Conservation (phyloP, 805 yeast species). For the Candida morakotiae region DNA sequence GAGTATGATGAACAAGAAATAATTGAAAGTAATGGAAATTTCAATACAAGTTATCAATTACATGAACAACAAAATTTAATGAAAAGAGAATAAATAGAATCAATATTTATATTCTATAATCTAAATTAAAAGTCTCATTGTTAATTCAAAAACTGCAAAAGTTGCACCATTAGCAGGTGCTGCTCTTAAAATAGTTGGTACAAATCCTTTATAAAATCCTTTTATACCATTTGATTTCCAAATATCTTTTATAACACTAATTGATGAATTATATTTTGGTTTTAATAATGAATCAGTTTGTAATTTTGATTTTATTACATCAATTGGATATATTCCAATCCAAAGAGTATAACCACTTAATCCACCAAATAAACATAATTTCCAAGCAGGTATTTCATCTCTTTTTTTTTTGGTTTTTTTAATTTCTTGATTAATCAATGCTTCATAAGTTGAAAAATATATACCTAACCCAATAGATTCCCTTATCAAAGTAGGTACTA, state of each 20-base stretch:
- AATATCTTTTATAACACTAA: constrained; percentile 57
- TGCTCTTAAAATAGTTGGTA: constrained; percentile 91
- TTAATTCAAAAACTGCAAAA: constrained; percentile 86
- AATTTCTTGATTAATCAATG: constrained; percentile 67
- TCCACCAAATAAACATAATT: constrained; percentile 84
- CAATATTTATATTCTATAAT: not conserved
- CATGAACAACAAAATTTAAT: constrained; percentile 4
- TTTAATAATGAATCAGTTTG: constrained; percentile 60
- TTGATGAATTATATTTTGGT: constrained; percentile 56
- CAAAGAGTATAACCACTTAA: constrained; percentile 88
- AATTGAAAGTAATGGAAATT: not conserved
- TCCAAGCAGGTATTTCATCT: constrained; percentile 81
- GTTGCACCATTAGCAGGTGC: constrained; percentile 99
- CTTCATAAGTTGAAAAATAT: constrained; percentile 89
- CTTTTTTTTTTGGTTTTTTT: constrained; percentile 43
- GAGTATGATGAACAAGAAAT: constrained; percentile 12
- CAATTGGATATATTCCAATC: constrained; percentile 82
- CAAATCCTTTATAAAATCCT: constrained; percentile 87
- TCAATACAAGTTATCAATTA: not conserved
- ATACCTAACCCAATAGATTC: constrained; percentile 87
- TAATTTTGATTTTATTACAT: constrained; percentile 83
- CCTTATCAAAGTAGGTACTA: constrained; percentile 76
- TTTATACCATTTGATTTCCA: constrained; percentile 56
- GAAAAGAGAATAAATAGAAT: constrained; percentile 7
- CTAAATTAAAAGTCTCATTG: constrained; percentile 55